phyloP scores from a whole-genome alignment of 31 red algal species.

The Bonnemaisonia californica region DNA sequence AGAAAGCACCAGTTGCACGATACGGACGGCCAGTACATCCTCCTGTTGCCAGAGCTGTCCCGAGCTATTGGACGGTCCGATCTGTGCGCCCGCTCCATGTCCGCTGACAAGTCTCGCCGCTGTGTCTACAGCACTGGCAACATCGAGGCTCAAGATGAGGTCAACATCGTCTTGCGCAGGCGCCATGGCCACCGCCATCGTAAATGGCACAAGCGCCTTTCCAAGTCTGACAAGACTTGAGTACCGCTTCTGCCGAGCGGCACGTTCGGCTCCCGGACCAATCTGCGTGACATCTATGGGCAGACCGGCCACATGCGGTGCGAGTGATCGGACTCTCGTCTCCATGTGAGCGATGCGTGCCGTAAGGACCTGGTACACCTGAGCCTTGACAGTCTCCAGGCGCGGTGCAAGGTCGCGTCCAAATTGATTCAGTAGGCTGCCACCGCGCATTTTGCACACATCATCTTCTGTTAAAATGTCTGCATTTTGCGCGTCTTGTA shows the following conservation, averaged over 20 bases:
- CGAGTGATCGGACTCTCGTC: not conserved
- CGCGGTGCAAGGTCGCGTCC: not conserved
- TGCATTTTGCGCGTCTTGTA: not conserved
- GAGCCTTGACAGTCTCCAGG: not conserved
- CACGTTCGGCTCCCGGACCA: not conserved
- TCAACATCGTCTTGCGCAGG: not conserved
- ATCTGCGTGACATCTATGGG: not conserved
- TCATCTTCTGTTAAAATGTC: not conserved
- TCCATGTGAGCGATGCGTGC: not conserved
- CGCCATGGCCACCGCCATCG: not conserved
- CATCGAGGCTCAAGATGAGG: not conserved
- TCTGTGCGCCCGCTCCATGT: not conserved
- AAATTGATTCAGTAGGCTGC: not conserved
- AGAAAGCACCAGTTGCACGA: not conserved
- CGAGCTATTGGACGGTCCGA: not conserved
- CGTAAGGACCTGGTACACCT: not conserved
- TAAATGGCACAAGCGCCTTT: not conserved
- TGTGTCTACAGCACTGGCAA: not conserved
- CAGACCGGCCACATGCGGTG: not conserved
- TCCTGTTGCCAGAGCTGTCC: not conserved
- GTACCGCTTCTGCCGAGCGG: not conserved
- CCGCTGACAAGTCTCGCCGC: not conserved
- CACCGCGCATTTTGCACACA: not conserved
- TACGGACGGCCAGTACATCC: not conserved
- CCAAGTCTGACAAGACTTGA: not conserved